phyloP scores from a whole-genome alignment of 2,329 filamentous ascomycete species.

The Coniochaeta sp. region DNA sequence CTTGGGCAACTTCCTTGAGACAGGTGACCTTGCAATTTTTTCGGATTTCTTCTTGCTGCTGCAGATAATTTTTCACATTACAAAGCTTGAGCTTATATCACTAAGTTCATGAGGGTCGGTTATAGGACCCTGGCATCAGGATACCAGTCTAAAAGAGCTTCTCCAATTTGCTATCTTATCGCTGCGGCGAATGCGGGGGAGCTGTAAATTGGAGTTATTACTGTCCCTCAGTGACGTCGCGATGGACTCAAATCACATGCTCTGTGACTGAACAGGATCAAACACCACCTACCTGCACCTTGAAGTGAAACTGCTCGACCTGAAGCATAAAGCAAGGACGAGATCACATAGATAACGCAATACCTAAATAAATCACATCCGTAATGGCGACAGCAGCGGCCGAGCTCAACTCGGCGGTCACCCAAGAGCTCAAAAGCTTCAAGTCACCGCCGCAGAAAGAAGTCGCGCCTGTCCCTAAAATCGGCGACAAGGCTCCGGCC shows the following conservation, averaged over 20 bases:
- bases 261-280: not conserved
- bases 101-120: not conserved
- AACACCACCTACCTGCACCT: not conserved
- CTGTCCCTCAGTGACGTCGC: not conserved
- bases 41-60: not conserved
- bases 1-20: not conserved
- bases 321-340: not conserved
- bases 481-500: constrained; percentile 49
- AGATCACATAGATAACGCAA: not conserved
- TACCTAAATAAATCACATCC: not conserved
- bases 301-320: not conserved
- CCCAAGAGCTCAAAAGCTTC: not conserved
- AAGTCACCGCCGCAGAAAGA: constrained; percentile 20
- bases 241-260: not conserved
- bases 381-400: not conserved
- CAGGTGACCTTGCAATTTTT: too few species aligned
- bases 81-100: not conserved
- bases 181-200: not conserved
- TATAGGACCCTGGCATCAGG: not conserved
- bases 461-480: constrained; percentile 37
- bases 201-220: not conserved
- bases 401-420: not conserved
- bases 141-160: not conserved
- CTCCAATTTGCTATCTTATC: not conserved
- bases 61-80: not conserved